Base-by-base conservation (phyloP, 768 basidiomycete species). In the Termitomyces titanicus region DNA sequence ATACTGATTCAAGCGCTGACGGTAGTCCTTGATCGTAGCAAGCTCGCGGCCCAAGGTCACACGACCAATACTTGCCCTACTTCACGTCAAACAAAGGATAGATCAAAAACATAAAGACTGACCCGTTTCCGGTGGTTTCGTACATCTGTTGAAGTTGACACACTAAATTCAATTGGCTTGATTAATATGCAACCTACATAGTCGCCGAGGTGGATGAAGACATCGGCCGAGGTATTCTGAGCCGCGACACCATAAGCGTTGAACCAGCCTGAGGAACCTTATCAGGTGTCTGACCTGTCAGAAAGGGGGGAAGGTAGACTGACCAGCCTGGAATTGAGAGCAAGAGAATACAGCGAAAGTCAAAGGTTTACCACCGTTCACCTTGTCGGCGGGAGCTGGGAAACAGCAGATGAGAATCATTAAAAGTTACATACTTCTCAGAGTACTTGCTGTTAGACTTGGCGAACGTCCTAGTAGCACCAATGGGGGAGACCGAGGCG, bases 291-390 rank as follows among this genome's bases (percentile, higher is more conserved):
- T 44, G 43, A n/a, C 25, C 9, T 27, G 25, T 27, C 25, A 27
- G 17, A 12, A 27, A 25, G 15, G 17, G 24, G 24, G 22, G 47
- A 48, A 25, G 17, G 7, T 25, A 12, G 15, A 60, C 68, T 22
- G 50, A 75, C 80, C 79, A 39, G 71, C 68, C 65, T 80, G 82
- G 60, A 70, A 81, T 52, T 78, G 79, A 4, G 81, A 81, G 63
- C 82, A 84, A 7, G 80, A 82, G 66, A 83, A 84, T 2, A 84
- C 79, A 0, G 81, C 82, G n/a, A 85, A 63, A 1, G 75, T 76
- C 29, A 82, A 55, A 10, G 77, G 77, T 40, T 77, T 77, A 5
- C 82, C 81, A n/a, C 77, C 74, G 64, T 83, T 79, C 33, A 85
- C 75, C 44, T 64, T 40, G 5, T 69, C 60, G 1, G 79, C 77